Percentiles rank a stretch among this genome's conserved stretches.
Evolutionary conservation across 2,329 filamentous ascomycete genomes (phyloP).

Genomic region (Immersiporthe knoxdaviesiana): DNA sequence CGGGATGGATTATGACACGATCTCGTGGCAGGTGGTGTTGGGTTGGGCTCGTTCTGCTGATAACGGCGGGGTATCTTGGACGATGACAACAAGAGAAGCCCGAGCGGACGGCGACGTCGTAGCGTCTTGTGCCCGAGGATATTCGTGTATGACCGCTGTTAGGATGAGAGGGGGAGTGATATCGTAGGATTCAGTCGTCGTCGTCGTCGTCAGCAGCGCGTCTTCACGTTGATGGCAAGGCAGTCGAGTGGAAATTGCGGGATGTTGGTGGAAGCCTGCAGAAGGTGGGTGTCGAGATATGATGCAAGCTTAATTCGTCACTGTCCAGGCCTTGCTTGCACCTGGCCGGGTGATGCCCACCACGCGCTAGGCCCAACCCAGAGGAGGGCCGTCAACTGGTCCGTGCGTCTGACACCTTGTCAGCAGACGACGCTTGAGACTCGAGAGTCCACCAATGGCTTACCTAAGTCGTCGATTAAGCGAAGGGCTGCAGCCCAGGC

Average conservation of each 20-base stretch:
- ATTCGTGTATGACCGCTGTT: neutral
- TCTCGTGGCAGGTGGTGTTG: constrained; percentile 21
- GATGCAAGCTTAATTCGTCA: constrained; percentile 30
- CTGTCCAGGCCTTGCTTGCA: constrained; percentile 18
- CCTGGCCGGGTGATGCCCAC: constrained; percentile 18
- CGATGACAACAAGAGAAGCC: constrained; percentile 1
- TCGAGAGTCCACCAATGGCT: neutral
- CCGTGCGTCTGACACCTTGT: constrained; percentile 1
- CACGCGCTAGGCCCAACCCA: constrained; percentile 15
- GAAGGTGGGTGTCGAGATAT: constrained; percentile 25
- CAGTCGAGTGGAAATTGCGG: constrained; percentile 13
- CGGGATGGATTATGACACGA: neutral
- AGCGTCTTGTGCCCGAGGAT: constrained; percentile 10
- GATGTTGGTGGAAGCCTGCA: constrained; percentile 24
- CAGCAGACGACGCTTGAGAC: neutral
- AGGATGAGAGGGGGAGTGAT: neutral
- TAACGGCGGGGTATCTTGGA: constrained; percentile 22
- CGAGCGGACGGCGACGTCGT: neutral
- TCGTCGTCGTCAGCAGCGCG: no score
- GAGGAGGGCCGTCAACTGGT: constrained; percentile 10
- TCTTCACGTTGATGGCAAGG: constrained; percentile 18
- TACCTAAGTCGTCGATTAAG: neutral
- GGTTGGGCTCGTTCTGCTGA: constrained; percentile 15
- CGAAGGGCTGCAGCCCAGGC: neutral
- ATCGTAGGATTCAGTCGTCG: constrained; percentile 16